A percentile compares a stretch with the other conserved stretches of the same genome.
These are phyloP conservation scores for Scleroderma citrinum DNA, from an alignment of 768 basidiomycete genomes.

Conservation along the genomic window DNA sequence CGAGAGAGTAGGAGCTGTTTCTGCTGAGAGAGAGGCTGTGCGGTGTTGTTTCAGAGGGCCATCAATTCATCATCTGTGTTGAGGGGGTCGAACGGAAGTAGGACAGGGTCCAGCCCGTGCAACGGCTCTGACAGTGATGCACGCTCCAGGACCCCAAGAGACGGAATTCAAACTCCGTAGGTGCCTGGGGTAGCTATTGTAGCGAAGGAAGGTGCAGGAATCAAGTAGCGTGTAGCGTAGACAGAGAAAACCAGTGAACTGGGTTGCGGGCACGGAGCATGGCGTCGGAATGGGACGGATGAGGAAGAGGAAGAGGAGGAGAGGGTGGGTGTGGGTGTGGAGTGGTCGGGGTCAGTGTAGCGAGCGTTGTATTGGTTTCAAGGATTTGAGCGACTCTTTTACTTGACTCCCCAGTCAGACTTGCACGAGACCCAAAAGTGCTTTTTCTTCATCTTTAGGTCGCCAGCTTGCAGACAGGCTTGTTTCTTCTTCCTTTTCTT, in stretches of 20 bases:
- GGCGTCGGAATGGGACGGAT: neutral
- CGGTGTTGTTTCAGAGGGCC: no score
- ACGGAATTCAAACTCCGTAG: conserved; percentile 26
- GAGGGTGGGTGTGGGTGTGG: neutral
- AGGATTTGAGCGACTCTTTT: conserved; percentile 26
- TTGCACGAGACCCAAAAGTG: conserved; percentile 22
- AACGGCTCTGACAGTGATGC: no score
- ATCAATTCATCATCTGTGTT: no score
- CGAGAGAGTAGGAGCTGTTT: no score
- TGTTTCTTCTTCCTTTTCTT: conserved; percentile 10
- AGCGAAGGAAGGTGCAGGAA: neutral
- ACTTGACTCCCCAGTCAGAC: conserved; percentile 24
- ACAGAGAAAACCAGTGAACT: neutral
- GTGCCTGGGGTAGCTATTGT: conserved; percentile 4
- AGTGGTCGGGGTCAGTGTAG: neutral
- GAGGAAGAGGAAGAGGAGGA: neutral
- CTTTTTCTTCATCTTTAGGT: conserved; percentile 17
- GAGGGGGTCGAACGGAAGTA: no score
- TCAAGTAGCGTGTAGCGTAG: neutral
- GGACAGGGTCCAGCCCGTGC: no score
- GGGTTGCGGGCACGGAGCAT: neutral
- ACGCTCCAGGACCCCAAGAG: conserved; percentile 23
- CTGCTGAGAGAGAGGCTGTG: no score
- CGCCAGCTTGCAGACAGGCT: conserved; percentile 22
- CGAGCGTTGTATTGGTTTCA: conserved; percentile 24